phyloP scores from a whole-genome alignment of 1,284 basidiomycete species.

The Cystobasidiaceae sp. region DNA sequence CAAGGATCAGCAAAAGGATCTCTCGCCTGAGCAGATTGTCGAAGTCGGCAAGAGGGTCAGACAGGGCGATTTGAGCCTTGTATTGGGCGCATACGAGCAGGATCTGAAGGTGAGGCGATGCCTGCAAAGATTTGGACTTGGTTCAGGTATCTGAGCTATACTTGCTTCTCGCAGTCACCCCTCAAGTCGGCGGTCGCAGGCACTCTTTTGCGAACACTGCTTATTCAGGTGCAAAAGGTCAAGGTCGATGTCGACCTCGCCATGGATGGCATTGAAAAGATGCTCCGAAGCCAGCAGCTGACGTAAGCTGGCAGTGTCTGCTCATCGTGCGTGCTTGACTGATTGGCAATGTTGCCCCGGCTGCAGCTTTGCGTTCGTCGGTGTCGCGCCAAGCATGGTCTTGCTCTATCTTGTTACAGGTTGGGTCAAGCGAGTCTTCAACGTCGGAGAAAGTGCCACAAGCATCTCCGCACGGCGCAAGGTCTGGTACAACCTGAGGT shows the following conservation, averaged over 20 bases:
- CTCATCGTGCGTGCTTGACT: no score
- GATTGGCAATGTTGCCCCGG: no score
- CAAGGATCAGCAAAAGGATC: slow-evolving; percentile 63
- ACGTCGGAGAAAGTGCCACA: slow-evolving; percentile 51
- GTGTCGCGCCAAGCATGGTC: slow-evolving; percentile 79
- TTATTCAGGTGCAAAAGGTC: slow-evolving; percentile 94
- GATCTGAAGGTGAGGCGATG: slow-evolving; percentile 63
- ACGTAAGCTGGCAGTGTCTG: slow-evolving; percentile 50
- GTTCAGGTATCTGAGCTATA: no score
- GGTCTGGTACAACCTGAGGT: slow-evolving; percentile 49
- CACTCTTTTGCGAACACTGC: slow-evolving; percentile 73
- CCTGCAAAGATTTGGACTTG: neutral
- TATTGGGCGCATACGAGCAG: slow-evolving; percentile 83
- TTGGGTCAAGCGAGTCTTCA: slow-evolving; percentile 55
- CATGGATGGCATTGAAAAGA: slow-evolving; percentile 76
- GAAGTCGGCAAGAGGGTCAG: slow-evolving; percentile 63
- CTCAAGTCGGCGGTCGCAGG: slow-evolving; percentile 74
- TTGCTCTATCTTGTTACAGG: slow-evolving; percentile 58
- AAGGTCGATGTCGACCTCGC: slow-evolving; percentile 92
- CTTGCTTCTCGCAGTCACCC: slow-evolving; percentile 53
- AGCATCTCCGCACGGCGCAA: slow-evolving; percentile 47
- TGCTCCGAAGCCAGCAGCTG: slow-evolving; percentile 89
- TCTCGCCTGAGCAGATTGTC: slow-evolving; percentile 59
- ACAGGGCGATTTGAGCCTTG: slow-evolving; percentile 78
- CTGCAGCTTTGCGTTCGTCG: slow-evolving; percentile 85